Evolutionary conservation across 148 eudicot species (phyloP), one percentile per base, ranked within the genome.

Genomic region (Heliamphora exappendiculata): DNA sequence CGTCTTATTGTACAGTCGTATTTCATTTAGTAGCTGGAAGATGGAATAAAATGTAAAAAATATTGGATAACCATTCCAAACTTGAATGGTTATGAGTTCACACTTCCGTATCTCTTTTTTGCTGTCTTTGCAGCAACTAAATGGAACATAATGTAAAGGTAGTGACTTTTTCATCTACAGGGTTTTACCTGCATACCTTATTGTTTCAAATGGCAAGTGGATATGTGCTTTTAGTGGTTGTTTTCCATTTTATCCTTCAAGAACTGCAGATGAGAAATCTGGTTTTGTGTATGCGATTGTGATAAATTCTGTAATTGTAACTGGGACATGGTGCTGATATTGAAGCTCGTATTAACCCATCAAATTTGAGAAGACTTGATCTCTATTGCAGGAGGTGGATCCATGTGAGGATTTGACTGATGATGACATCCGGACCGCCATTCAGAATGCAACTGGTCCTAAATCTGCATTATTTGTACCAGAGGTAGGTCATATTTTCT

Each of bases 391-490:
- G 99, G 98, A 93, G 81, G 97, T 96, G 60, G 99, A 96, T 84
- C 99, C 98, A 20, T 96, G 97, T 84, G 98, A 96, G 71, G 97
- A 87, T 81, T 82, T 96, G 67, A 91, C 93, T 79, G 99, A 96
- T 83, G 96, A 93, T 80, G 98, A 96, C 78, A 96, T 93, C 78
- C 87, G 97, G 74, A 93, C 94, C 70, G 98, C 99, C 78, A 87
- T 96, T 83, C 98, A 93, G 84, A 96, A 96, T 88, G 94, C 99
- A 62, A 91, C 99, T 74, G 99, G 99, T 67, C 91, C 98, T 44
- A 96, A 80, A 87, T 91, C 97, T 72, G 98, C 97, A 49, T 78
- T 96, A 34, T 96, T 93, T 84, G 97, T 96, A 53, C 99, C 98
- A n/a, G 99, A 96, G 79, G 99, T 95, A 81, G 81, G 94, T 87